phyloP scores from a whole-genome alignment of 2,329 filamentous ascomycete species.

The Fusarium caatingaense region DNA sequence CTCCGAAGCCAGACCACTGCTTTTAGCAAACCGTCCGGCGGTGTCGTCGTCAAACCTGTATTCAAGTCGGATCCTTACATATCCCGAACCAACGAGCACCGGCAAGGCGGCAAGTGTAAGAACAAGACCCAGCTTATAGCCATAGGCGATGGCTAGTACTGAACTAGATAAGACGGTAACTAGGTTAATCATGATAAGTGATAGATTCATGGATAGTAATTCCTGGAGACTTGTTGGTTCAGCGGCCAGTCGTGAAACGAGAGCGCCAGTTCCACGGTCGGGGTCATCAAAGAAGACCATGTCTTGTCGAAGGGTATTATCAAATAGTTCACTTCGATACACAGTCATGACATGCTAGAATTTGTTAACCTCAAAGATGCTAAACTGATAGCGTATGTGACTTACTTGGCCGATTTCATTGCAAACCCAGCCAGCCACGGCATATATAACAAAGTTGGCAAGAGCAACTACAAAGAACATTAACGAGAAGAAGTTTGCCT shows the following conservation, averaged over 20 bases:
- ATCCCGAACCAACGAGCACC: slow-evolving; percentile 58
- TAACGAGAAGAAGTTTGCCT: slow-evolving; percentile 63
- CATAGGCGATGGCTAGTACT: slow-evolving; percentile 58
- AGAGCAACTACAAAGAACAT: slow-evolving; percentile 68
- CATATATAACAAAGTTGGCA: slow-evolving; percentile 59
- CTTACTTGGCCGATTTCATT: slow-evolving; percentile 53
- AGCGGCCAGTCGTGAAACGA: slow-evolving; percentile 52
- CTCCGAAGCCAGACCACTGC: slow-evolving; percentile 62
- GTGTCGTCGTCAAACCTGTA: slow-evolving; percentile 59
- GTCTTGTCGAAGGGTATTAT: slow-evolving; percentile 65
- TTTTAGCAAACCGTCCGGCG: slow-evolving; percentile 57
- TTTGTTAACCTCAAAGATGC: neutral
- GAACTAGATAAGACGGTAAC: slow-evolving; percentile 59
- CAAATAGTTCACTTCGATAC: slow-evolving; percentile 58
- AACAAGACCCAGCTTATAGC: slow-evolving; percentile 64
- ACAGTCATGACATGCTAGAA: slow-evolving; percentile 48
- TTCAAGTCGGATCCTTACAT: slow-evolving; percentile 61
- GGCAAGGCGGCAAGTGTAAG: slow-evolving; percentile 60
- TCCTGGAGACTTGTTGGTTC: slow-evolving; percentile 62
- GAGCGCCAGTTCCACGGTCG: slow-evolving; percentile 53
- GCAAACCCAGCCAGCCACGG: slow-evolving; percentile 51
- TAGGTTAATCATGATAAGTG: slow-evolving; percentile 59
- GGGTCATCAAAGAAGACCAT: slow-evolving; percentile 60
- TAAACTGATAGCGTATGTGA: neutral
- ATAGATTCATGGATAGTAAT: slow-evolving; percentile 61